Evolutionary conservation across 441 rosid species (phyloP).

Genomic region (Pelargonium citronellum): DNA sequence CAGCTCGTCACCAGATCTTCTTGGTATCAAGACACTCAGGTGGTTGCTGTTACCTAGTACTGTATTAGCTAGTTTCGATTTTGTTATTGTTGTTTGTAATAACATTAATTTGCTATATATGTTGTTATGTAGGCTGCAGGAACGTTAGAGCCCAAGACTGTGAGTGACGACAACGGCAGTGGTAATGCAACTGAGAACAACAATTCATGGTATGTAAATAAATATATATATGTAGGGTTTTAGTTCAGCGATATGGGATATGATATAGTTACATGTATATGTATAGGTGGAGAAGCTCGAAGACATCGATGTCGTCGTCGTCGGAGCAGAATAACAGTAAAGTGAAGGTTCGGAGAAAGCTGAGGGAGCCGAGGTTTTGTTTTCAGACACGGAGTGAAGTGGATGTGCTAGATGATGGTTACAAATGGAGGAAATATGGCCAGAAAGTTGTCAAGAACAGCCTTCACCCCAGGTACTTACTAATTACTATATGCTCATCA

Average conservation of each 20-base stretch:
- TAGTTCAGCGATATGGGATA: too few relatives aligned
- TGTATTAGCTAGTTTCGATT: too few relatives aligned
- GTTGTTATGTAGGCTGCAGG: constrained; percentile 35
- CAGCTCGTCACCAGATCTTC: too few relatives aligned
- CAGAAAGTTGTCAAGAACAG: constrained; percentile 96
- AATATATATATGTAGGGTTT: background rate
- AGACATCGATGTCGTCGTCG: background rate
- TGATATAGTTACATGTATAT: too few relatives aligned
- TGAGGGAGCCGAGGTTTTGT: constrained; percentile 95
- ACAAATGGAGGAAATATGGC: constrained; percentile 51
- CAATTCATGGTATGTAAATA: constrained; percentile 41
- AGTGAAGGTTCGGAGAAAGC: constrained; percentile 80
- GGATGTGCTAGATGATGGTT: constrained; percentile 87
- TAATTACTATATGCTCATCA: too few relatives aligned
- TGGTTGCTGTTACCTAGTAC: too few relatives aligned
- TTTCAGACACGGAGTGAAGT: constrained; percentile 94
- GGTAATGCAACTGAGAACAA: constrained; percentile 35
- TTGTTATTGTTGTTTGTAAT: too few relatives aligned
- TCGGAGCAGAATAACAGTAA: constrained; percentile 44
- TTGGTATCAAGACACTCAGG: too few relatives aligned
- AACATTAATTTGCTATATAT: background rate
- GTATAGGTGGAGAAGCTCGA: constrained; percentile 7
- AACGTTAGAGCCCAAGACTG: constrained; percentile 42
- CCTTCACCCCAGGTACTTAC: constrained; percentile 84
- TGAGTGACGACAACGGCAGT: constrained; percentile 35